These are phyloP conservation scores for Tricharina praecox DNA, from an alignment of 495 filamentous ascomycete species.

Conservation along the genomic window DNA sequence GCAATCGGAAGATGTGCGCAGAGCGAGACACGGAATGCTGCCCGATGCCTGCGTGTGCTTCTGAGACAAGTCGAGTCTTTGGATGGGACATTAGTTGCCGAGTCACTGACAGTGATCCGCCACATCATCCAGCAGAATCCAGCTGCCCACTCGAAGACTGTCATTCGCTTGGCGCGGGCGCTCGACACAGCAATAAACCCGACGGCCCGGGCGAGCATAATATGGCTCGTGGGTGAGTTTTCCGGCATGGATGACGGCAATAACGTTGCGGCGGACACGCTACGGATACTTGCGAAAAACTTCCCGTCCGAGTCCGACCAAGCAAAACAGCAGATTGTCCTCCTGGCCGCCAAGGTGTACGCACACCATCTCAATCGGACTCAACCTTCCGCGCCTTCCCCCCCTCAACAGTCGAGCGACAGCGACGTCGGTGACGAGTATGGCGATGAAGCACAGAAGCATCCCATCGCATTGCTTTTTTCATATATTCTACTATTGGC, in stretches of 20 bases:
- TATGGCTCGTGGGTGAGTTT: constrained; percentile 95
- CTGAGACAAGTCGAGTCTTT: constrained; percentile 62
- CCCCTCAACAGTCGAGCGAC: constrained; percentile 4
- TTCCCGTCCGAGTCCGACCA: constrained; percentile 70
- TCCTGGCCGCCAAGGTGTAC: constrained; percentile 88
- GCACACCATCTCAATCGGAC: constrained; percentile 61
- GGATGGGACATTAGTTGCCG: constrained; percentile 73
- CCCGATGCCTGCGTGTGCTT: constrained; percentile 62
- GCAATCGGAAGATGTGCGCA: constrained; percentile 89
- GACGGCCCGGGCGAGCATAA: constrained; percentile 75
- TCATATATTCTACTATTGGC: constrained; percentile 67
- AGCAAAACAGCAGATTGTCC: constrained; percentile 77
- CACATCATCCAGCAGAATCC: constrained; percentile 91
- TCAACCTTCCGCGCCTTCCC: constrained; percentile 4
- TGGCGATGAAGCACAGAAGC: constrained; percentile 29
- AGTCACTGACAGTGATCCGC: constrained; percentile 79
- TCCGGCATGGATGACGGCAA: constrained; percentile 47
- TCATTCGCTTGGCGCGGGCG: constrained; percentile 79
- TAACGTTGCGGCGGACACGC: constrained; percentile 82
- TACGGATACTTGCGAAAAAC: constrained; percentile 71
- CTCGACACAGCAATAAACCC: constrained; percentile 70
- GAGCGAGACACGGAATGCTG: constrained; percentile 48
- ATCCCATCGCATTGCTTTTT: constrained; percentile 63
- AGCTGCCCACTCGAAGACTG: constrained; percentile 54
- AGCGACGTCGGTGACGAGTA: too few species aligned